A percentile compares a stretch with the other conserved stretches of the same genome.
Conservation (phyloP, 257 asterid genomes). For the Primulina eburnea region DNA sequence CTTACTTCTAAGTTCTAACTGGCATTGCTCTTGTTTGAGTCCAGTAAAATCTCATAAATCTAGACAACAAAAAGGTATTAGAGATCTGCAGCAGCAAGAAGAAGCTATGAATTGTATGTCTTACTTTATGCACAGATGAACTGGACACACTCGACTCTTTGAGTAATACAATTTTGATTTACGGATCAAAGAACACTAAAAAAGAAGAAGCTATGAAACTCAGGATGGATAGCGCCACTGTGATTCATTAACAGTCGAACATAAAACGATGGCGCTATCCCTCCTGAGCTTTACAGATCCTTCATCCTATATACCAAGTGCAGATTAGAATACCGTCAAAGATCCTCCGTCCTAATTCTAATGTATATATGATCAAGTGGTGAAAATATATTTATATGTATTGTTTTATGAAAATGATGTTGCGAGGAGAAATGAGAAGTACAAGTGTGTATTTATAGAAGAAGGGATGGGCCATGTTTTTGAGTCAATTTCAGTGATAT, state of each 20-base stretch:
- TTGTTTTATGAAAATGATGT: background rate
- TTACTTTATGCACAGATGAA: too few relatives aligned
- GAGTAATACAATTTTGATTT: background rate
- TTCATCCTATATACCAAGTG: constrained; percentile 16
- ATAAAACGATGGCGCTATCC: constrained; percentile 66
- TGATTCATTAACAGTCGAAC: background rate
- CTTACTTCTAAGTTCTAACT: too few relatives aligned
- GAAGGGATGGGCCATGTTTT: constrained; percentile 22
- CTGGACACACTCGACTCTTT: too few relatives aligned
- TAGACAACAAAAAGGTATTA: too few relatives aligned
- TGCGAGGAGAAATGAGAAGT: constrained; percentile 28
- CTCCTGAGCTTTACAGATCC: constrained; percentile 92
- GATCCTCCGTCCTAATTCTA: background rate
- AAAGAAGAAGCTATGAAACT: constrained; percentile 51
- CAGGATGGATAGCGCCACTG: constrained; percentile 90
- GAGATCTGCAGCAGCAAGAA: too few relatives aligned
- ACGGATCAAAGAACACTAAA: constrained; percentile 23
- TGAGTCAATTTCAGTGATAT: too few relatives aligned
- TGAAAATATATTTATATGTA: too few relatives aligned
- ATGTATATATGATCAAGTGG: background rate
- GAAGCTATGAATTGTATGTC: too few relatives aligned
- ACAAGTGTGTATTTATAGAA: constrained; percentile 38
- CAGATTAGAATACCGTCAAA: background rate
- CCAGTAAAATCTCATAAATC: too few relatives aligned
- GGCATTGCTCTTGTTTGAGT: too few relatives aligned